Evolutionary conservation across 2,329 filamentous ascomycete species (phyloP), one percentile per base, ranked within the genome.

Genomic region (Falciphora oryzae): DNA sequence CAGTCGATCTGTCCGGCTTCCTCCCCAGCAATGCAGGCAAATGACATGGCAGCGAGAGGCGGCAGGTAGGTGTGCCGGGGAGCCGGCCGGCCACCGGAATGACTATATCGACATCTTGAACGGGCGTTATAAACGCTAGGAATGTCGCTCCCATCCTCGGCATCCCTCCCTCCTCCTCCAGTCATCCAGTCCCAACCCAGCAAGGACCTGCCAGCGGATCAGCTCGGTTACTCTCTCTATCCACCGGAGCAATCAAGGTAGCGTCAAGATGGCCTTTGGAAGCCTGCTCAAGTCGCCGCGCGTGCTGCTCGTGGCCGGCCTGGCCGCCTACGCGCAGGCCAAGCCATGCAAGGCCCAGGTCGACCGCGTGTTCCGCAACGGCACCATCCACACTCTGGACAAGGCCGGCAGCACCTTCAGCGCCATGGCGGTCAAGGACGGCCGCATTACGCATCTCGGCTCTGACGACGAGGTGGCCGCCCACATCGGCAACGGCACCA

Each of bases 381-480:
- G 58, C 58, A 60, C 31, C 29, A 60, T 60, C 25, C 29, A 60
- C 58, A 60, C 58, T 10, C 29, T 60, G 27, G 58, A 60, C 29
- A 35, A 60, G 25, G 29, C 58, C 58, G 58, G 29, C 29, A 35
- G 29, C 11, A 60, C 58, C 22, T 31, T 25, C 29, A 60, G 58
- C 58, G 58, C 58, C 25, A 31, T 35, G 22, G 29, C 31, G 10
- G 35, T 60, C 58, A 60, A 35, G 58, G 29, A 60, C 35, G 58
- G 58, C 14, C 31, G 31, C 29, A 60, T 60, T 18, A 25, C 35
- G 5, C 58, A 60, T 31, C 29, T 35, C 18, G 58, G 58, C 31
- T 32, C 58, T 10, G 58, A 38, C 58, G 58, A 32, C 18, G 58
- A 60, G 29, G 25, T 60, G 6, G 28, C 58, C 11, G 35, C 31